Base-by-base conservation (phyloP, 2,329 filamentous ascomycete species). In the Xylariaceae sp. region DNA sequence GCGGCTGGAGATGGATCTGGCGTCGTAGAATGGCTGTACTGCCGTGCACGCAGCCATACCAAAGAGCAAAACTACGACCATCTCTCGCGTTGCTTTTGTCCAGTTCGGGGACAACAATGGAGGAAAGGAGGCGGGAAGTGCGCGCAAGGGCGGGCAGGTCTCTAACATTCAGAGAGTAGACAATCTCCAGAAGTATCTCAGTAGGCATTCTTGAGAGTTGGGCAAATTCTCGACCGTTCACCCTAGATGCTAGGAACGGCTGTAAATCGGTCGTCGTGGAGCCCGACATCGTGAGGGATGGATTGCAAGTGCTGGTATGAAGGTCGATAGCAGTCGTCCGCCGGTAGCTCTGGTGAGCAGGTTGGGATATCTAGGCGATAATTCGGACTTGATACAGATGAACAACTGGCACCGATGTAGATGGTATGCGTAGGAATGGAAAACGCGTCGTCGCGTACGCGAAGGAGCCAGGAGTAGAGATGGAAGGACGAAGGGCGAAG, bases 71-170 rank as follows among this genome's bases (percentile, higher is more conserved):
- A 17, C 47, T 34, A 0, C 34, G 6, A 1, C 34, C 51, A 3
- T 51, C 15, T 1, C 9, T 18, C 4, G n/a, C 9, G 10, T 13
- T 49, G 23, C 35, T 57, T 18, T 53, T 58, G n/a, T 53, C 47
- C 2, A 63, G 30, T 17, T 63, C 61, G 13, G 58, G 4, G 7
- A 54, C 47, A 2, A 45, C 17, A 3, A 57, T 39, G 3, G 3
- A 1, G 11, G 59, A 55, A 5, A 61, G 7, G 15, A 47, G 35
- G 13, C 51, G 59, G 39, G 53, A 63, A 1, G 48, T 55, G 23
- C 45, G 30, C 2, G 59, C 56, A n/a, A 61, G 51, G 30, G 49
- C n/a, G 11, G 44, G 13, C 61, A 59, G 61, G 10, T 61, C 59
- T 18, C 18, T 57, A 44, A 55, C 59, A 0, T 11, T 2, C 35